phyloP scores from a whole-genome alignment of 2,329 filamentous ascomycete species.

The Aschersonia sp. region DNA sequence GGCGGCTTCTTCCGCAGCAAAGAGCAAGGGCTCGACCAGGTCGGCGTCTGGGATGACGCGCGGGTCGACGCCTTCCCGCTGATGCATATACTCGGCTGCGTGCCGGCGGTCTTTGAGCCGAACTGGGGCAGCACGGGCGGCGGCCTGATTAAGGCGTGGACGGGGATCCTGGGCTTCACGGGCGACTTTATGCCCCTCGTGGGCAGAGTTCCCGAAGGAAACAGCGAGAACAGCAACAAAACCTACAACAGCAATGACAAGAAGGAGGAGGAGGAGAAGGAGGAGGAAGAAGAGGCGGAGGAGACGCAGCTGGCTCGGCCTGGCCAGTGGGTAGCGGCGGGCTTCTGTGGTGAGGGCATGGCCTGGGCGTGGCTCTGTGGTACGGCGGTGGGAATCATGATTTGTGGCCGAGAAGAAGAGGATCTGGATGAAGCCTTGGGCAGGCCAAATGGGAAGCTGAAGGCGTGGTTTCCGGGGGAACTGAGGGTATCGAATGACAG shows the following conservation, averaged over 20 bases:
- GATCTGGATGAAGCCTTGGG: constrained; percentile 15
- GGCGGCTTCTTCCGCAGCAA: constrained; percentile 32
- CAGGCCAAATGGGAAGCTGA: constrained; percentile 19
- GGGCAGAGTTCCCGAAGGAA: constrained; percentile 23
- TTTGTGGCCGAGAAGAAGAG: constrained; percentile 22
- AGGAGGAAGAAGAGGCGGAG: background rate
- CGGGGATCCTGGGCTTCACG: constrained; percentile 31
- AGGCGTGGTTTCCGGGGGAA: constrained; percentile 26
- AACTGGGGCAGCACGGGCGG: constrained; percentile 17
- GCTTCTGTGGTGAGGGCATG: constrained; percentile 38
- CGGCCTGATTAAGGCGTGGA: constrained; percentile 28
- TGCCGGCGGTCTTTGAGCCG: constrained; percentile 26
- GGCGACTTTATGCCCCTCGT: constrained; percentile 36
- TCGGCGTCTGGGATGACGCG: constrained; percentile 33
- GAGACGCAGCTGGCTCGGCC: constrained; percentile 1
- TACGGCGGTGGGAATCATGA: constrained; percentile 29
- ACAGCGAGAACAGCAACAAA: background rate
- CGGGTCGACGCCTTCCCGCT: constrained; percentile 21
- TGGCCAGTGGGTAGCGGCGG: constrained; percentile 37
- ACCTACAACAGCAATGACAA: no score
- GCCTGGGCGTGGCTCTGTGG: constrained; percentile 37
- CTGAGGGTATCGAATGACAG: constrained; percentile 15
- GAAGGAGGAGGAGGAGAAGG: no score
- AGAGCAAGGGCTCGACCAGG: constrained; percentile 25
- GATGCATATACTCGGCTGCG: constrained; percentile 24